Conservation (phyloP, 2,329 filamentous ascomycete species). For the Aureobasidium subglaciale region DNA sequence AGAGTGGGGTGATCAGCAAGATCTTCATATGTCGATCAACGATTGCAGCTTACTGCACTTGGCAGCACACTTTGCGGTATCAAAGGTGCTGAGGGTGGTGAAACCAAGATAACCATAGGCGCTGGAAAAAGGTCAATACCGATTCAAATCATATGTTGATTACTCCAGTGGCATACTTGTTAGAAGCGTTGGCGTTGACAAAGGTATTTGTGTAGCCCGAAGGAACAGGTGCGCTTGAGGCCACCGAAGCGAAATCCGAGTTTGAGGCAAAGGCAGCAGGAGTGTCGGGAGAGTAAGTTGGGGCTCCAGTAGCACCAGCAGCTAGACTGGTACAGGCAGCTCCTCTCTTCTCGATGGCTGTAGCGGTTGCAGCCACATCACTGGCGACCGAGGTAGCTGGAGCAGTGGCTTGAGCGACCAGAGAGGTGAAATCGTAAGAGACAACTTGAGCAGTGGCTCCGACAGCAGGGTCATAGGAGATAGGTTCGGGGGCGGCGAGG, state of each 20-base stretch:
- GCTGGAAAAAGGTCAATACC: neutral
- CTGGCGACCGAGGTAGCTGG: slow-evolving; percentile 9
- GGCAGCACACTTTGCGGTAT: slow-evolving; percentile 18
- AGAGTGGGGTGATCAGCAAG: neutral
- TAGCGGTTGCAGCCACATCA: slow-evolving; percentile 6
- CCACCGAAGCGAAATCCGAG: slow-evolving; percentile 14
- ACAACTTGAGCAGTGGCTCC: slow-evolving; percentile 19
- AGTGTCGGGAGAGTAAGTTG: neutral
- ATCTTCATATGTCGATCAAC: neutral
- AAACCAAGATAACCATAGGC: slow-evolving; percentile 10
- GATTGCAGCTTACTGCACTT: slow-evolving; percentile 17
- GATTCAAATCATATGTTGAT: neutral
- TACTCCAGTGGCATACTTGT: slow-evolving; percentile 5
- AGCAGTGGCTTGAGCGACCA: slow-evolving; percentile 18
- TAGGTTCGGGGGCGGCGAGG: slow-evolving; percentile 18
- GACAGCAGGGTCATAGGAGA: slow-evolving; percentile 2
- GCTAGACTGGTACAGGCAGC: neutral
- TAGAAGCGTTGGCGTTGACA: slow-evolving; percentile 12
- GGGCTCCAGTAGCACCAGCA: neutral
- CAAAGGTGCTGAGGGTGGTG: slow-evolving; percentile 17
- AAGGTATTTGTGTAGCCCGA: slow-evolving; percentile 2
- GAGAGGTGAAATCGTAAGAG: slow-evolving; percentile 19
- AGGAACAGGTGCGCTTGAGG: neutral
- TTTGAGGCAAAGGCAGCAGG: slow-evolving; percentile 16
- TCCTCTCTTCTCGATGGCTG: neutral